Conservation (phyloP, 2,329 filamentous ascomycete genomes). For the Colletotrichum melonis region DNA sequence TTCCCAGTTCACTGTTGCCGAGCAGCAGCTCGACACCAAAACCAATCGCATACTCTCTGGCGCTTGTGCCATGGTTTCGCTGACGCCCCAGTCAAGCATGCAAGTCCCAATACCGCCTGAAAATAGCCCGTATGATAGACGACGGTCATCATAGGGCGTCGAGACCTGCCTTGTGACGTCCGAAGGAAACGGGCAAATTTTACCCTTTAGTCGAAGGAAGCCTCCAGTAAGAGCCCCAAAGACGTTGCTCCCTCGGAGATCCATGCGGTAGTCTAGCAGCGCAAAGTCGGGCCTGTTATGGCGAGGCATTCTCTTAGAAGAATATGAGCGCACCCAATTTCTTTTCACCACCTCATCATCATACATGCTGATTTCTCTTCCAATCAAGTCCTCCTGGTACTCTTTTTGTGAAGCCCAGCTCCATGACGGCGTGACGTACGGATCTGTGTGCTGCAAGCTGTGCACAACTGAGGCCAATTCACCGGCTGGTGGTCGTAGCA, state of each 20-base stretch:
- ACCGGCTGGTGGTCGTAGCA: accelerated
- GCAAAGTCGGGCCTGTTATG: neutral
- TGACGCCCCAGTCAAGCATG: neutral
- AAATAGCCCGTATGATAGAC: neutral
- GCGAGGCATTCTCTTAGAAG: no score
- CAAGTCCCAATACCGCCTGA: neutral
- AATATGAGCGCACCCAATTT: no score
- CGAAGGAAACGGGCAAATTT: neutral
- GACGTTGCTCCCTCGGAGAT: neutral
- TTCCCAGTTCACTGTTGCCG: neutral
- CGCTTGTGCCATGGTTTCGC: no score
- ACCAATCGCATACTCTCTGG: neutral
- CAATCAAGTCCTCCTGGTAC: neutral
- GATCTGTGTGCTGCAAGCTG: neutral
- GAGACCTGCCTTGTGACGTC: neutral
- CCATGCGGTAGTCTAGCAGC: neutral
- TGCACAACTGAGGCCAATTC: neutral
- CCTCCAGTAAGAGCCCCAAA: neutral
- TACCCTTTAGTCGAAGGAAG: neutral
- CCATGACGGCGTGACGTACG: neutral
- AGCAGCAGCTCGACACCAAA: neutral
- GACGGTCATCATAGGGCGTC: no score
- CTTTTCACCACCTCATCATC: no score
- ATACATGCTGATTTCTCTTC: no score
- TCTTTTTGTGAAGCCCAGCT: neutral